Percentiles rank a stretch among this genome's conserved stretches.
These are phyloP conservation scores for Solanum corneliomulleri DNA, from an alignment of 257 asterid species.

Conservation along the genomic window DNA sequence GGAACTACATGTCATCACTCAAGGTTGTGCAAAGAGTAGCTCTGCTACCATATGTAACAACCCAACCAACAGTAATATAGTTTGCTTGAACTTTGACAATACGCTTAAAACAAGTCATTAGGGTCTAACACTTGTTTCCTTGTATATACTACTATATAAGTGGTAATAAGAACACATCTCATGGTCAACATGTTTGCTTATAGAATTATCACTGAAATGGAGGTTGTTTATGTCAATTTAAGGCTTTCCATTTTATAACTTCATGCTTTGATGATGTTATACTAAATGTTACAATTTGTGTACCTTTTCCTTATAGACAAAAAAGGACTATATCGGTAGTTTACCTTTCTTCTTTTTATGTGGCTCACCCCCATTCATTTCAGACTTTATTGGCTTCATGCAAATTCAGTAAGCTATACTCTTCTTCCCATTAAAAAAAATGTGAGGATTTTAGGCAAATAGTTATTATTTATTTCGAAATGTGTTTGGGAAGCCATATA, in stretches of 20 bases:
- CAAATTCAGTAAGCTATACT: not conserved
- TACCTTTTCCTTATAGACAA: not conserved
- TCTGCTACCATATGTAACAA: not conserved
- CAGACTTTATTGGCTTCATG: not conserved
- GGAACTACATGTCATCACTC: not conserved
- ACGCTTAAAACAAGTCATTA: not conserved
- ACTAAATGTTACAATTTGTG: not conserved
- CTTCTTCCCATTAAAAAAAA: not conserved
- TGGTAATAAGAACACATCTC: not conserved
- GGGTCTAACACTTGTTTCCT: not conserved
- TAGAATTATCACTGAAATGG: not conserved
- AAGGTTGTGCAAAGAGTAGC: not conserved
- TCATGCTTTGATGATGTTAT: not conserved
- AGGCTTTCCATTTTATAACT: not conserved
- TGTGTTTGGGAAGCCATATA: not conserved
- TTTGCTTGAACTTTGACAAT: not conserved
- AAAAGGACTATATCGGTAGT: not conserved
- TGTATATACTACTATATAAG: not conserved
- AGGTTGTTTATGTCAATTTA: not conserved
- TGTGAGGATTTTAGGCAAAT: not conserved
- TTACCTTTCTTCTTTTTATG: not conserved
- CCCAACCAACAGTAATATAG: not conserved
- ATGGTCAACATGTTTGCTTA: not conserved
- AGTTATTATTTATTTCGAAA: not conserved
- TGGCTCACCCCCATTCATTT: not conserved